These are phyloP conservation scores for Hypsizygus marmoreus DNA, from an alignment of 768 basidiomycete species.

Conservation along the genomic window DNA sequence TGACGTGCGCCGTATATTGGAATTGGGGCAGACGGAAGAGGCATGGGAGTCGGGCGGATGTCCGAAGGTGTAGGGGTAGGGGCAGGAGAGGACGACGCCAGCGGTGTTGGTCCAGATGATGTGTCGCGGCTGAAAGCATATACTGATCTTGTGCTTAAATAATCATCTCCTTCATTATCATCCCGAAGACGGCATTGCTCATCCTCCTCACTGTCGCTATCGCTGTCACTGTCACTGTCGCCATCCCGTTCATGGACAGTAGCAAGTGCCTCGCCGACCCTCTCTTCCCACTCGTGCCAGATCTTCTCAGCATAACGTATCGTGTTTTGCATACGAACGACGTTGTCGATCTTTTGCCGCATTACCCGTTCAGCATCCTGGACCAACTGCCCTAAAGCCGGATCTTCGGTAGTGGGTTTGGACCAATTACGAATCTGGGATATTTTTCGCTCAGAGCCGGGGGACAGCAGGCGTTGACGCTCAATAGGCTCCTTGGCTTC, in stretches of 20 bases:
- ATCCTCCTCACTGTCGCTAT: slow-evolving; percentile 42
- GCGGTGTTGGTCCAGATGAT: slow-evolving; percentile 68
- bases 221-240: slow-evolving; percentile 44
- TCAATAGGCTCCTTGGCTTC: slow-evolving; percentile 91
- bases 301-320: slow-evolving; percentile 97
- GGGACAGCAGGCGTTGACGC: slow-evolving; percentile 87
- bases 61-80: slow-evolving; percentile 32
- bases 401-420: slow-evolving; percentile 82
- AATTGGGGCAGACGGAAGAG: slow-evolving; percentile 28
- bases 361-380: slow-evolving; percentile 89
- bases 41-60: slow-evolving; percentile 26
- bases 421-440: slow-evolving; percentile 84
- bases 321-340: slow-evolving; percentile 95
- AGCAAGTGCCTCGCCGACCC: slow-evolving; percentile 69
- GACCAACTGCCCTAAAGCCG: slow-evolving; percentile 78
- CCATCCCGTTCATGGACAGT: slow-evolving; percentile 57
- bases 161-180: slow-evolving; percentile 44
- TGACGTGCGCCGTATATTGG: slow-evolving; percentile 40
- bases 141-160: slow-evolving; percentile 65
- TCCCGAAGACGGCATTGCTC: slow-evolving; percentile 25
- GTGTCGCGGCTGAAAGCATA: slow-evolving; percentile 54
- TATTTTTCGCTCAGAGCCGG: slow-evolving; percentile 86
- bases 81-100: slow-evolving; percentile 57
- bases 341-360: slow-evolving; percentile 92
- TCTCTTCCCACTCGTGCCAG: slow-evolving; percentile 95